phyloP scores from a whole-genome alignment of 129 eudicot species.

The Dittrichia graveolens region DNA sequence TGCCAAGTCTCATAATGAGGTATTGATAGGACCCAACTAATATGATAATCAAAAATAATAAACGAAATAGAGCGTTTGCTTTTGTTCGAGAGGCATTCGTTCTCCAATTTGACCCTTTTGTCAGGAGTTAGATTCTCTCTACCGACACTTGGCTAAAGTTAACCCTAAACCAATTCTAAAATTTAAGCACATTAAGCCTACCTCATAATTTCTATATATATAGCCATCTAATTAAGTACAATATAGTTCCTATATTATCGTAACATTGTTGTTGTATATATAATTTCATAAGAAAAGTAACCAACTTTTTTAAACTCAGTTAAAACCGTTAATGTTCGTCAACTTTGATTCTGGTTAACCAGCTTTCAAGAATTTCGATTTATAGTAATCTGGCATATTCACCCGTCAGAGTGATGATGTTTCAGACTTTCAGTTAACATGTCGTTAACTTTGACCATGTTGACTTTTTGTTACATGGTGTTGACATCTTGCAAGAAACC shows the following conservation, averaged over 20 bases:
- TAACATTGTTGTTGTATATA: too few relatives aligned
- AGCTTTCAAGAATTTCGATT: too few relatives aligned
- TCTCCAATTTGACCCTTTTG: neutral
- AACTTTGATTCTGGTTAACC: too few relatives aligned
- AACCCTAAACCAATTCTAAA: neutral
- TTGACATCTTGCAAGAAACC: neutral
- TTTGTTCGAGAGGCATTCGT: too few relatives aligned
- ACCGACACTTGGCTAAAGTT: neutral
- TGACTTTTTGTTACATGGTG: neutral
- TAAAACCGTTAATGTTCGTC: neutral
- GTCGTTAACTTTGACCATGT: neutral
- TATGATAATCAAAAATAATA: neutral
- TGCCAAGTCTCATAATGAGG: slow-evolving; percentile 72
- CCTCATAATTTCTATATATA: neutral
- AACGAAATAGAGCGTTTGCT: too few relatives aligned
- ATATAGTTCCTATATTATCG: too few relatives aligned
- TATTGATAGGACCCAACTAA: neutral
- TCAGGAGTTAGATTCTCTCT: neutral
- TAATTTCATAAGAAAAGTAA: neutral
- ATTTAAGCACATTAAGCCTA: neutral
- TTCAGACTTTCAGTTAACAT: neutral
- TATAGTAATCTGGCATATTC: neutral
- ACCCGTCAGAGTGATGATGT: neutral
- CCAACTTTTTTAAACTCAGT: neutral
- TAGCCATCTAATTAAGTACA: too few relatives aligned